Conservation (phyloP, 2,329 filamentous ascomycete species). For the Botrytis fabae region DNA sequence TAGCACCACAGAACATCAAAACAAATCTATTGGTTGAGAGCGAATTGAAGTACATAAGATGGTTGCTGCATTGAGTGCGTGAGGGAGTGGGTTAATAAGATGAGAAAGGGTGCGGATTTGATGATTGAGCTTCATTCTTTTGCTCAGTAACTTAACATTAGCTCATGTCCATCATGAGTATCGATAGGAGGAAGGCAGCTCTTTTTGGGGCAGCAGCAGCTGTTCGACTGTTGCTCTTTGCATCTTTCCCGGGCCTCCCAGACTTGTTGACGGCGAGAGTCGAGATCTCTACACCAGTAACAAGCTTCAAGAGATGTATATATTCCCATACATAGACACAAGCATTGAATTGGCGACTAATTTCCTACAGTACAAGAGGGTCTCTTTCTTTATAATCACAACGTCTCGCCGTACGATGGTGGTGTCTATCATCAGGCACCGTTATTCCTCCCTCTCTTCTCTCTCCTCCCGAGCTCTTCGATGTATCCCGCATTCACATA, state of each 20-base stretch:
- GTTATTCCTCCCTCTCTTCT: conserved; percentile 86
- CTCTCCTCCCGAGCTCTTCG: conserved; percentile 72
- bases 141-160: conserved; percentile 21
- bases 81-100: too few relatives aligned
- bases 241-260: conserved; percentile 78
- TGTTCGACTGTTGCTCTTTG: conserved; percentile 77
- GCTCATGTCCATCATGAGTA: conserved; percentile 46
- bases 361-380: conserved; percentile 79
- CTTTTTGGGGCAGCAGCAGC: conserved; percentile 76
- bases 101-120: neutral
- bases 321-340: conserved; percentile 38
- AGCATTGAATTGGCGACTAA: conserved; percentile 23
- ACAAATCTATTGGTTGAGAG: conserved; percentile 18
- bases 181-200: conserved; percentile 60
- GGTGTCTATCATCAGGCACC: conserved; percentile 83
- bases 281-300: conserved; percentile 94
- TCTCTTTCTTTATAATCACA: conserved; percentile 91
- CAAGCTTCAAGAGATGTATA: conserved; percentile 93
- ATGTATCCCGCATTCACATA: conserved; percentile 71
- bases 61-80: neutral
- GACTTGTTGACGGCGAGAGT: conserved; percentile 86
- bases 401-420: conserved; percentile 95
- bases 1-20: conserved; percentile 11
- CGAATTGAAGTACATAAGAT: neutral
- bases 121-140: conserved; percentile 29